Evolutionary conservation across 352 stramenopile genomes (phyloP), one percentile per base, ranked within the genome.

Genomic region (Globisporangium heterothallicum): DNA sequence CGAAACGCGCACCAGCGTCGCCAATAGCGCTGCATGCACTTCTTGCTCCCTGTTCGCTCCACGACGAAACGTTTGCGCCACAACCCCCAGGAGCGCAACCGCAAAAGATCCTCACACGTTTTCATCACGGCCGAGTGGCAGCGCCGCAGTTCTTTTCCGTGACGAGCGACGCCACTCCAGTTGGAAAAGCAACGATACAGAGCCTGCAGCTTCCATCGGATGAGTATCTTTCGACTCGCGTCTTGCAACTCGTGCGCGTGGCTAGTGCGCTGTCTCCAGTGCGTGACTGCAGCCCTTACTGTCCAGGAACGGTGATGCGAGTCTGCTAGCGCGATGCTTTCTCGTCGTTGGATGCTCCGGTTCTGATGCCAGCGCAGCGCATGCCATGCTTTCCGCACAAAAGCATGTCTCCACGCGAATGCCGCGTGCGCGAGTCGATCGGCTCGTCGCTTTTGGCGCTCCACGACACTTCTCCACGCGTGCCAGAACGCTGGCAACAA

Each of bases 1-100:
- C 26, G 49, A 24, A 55, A 69, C n/a, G n/a, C 38, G 1, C 27
- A 19, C 67, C 70, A 79, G 7, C 16, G 12, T 0, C 21, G 13
- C 53, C 58, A 79, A 16, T 42, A 65, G 9, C 60, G 65, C 10
- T 55, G 49, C 12, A 79, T 12, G 13, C 53, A 32, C 25, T 56
- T 56, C 2, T 43, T 49, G 8, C 49, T 67, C 6, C 61, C 54
- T 1, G 46, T 44, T 29, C 63, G 61, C 2, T 40, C 36, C 6
- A 76, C 56, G 21, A 73, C 35, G 42, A 74, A 57, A n/a, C 72
- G 21, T 24, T 76, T 70, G 12, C 66, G 65, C 71, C 71, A 82
- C 2, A 41, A 32, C 26, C 58, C 64, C 71, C 71, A 82, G 4
- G 53, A 19, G 12, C 44, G 50, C 13, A 80, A 8, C 12, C 60